phyloP scores from a whole-genome alignment of 352 stramenopile species.

The Phytophthora quininea region DNA sequence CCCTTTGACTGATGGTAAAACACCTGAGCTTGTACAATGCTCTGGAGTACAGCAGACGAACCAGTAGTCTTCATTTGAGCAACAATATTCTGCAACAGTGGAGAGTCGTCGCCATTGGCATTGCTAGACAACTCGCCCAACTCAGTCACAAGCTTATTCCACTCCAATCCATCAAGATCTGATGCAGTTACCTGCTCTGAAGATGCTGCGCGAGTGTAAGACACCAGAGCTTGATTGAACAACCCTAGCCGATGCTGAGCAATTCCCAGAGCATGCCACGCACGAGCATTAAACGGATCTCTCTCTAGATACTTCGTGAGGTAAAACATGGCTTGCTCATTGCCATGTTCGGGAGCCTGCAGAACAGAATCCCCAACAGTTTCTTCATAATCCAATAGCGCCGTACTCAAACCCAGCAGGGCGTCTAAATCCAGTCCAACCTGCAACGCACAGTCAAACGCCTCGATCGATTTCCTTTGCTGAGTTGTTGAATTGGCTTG shows the following conservation, averaged over 20 bases:
- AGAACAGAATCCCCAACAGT: slow-evolving; percentile 26
- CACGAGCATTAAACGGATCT: slow-evolving; percentile 59
- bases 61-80: slow-evolving; percentile 13
- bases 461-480: slow-evolving; percentile 61
- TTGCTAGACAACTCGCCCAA: slow-evolving; percentile 21
- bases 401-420: slow-evolving; percentile 62
- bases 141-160: slow-evolving; percentile 46
- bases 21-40: slow-evolving; percentile 37
- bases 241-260: slow-evolving; percentile 64
- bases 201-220: slow-evolving; percentile 41
- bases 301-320: slow-evolving; percentile 84
- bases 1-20: slow-evolving; percentile 29
- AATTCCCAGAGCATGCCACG: slow-evolving; percentile 73
- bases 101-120: slow-evolving; percentile 13
- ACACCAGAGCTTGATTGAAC: slow-evolving; percentile 40
- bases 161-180: slow-evolving; percentile 31
- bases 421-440: slow-evolving; percentile 77
- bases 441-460: slow-evolving; percentile 81
- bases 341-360: slow-evolving; percentile 20
- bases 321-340: slow-evolving; percentile 69
- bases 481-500: slow-evolving; percentile 43
- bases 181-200: slow-evolving; percentile 11
- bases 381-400: slow-evolving; percentile 31
- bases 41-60: slow-evolving; percentile 18
- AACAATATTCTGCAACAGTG: slow-evolving; percentile 29